These are phyloP conservation scores for Polytrichum commune DNA, from an alignment of 225 moss, liverwort and hornwort genomes.

Conservation along the genomic window DNA sequence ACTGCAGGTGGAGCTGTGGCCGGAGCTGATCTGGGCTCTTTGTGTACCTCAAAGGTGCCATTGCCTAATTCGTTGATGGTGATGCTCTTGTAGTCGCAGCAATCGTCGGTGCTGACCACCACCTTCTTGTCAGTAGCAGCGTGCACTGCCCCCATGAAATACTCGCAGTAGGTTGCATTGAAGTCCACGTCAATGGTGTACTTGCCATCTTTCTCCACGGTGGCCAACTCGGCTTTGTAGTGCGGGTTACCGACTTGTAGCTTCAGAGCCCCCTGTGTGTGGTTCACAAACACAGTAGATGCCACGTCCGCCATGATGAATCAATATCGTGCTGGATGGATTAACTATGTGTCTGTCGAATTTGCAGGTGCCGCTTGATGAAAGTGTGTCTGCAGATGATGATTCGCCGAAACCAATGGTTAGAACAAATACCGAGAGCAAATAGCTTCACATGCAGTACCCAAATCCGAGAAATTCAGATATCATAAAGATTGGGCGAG, in stretches of 20 bases:
- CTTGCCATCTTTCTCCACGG: constrained; percentile 14
- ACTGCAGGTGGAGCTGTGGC: no score
- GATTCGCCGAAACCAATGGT: no score
- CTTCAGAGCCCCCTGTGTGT: constrained; percentile 19
- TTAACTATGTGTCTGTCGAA: no score
- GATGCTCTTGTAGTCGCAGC: constrained; percentile 10
- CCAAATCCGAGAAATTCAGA: no score
- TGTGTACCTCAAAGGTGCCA: constrained; percentile 18
- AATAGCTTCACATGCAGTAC: no score
- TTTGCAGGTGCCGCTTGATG: no score
- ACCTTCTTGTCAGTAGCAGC: constrained; percentile 17
- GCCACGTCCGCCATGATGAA: no score
- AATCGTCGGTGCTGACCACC: constrained; percentile 15
- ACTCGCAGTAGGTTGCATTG: constrained; percentile 16
- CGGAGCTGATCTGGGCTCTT: constrained; percentile 5
- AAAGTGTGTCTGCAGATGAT: no score
- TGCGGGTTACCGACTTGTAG: constrained; percentile 22
- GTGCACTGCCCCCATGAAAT: constrained; percentile 9
- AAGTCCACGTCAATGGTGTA: constrained; percentile 20
- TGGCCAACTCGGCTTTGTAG: constrained; percentile 16
- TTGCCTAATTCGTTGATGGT: constrained; percentile 17
- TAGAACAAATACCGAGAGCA: no score
- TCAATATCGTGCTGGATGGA: no score
- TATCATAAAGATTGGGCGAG: no score
- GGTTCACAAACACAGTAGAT: constrained; percentile 14